Base-by-base conservation (phyloP, 352 stramenopile species). In the Phytopythium sindhum region DNA sequence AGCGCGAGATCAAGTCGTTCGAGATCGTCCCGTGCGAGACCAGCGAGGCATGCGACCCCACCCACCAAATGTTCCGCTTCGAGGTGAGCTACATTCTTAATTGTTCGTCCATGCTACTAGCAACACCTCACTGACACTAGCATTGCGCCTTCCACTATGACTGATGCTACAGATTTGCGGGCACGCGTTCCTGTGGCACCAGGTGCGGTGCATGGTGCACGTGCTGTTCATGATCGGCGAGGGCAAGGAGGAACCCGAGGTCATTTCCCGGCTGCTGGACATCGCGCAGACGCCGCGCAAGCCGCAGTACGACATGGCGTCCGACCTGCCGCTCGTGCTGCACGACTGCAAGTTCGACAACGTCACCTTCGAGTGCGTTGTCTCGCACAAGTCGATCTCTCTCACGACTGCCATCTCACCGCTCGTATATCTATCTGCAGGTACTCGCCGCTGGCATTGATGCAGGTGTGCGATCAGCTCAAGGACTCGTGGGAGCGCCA, bases 151-250 rank as follows among this genome's bases (percentile, higher is more conserved):
- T 52, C 23, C n/a, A 26, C 9, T 15, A 14, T n/a, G 69, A 12
- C 10, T 11, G 3, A 35, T 19, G 45, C n/a, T n/a, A n/a, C 86
- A 66, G 72, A 83, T 96, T 23, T 70, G 84, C 37, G 98, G 97
- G 2, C 89, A 96, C 65, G 97, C 97, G 19, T 99, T 99, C 72
- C 68, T 99, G 61, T 99, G 98, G 98, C 98, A 99, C 82, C 98
- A 99, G 78, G 98, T 99, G 66, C 93, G 98, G 41, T 99, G 96
- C 75, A 99, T 99, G 77, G 96, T 98, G 37, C 80, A 96, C 5
- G 83, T 99, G 29, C 70, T 99, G 15, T 99, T 99, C 69, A 73
- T 99, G 35, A 85, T 99, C 48, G 98, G 97, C 12, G 80, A 88
- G 17, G 83, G 90, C 35, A 81, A 89, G 28, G 98, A 99, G 72